Percentiles rank a stretch among this genome's conserved stretches.
Conservation (phyloP, 768 basidiomycete species). For the Collybiopsis luxurians region DNA sequence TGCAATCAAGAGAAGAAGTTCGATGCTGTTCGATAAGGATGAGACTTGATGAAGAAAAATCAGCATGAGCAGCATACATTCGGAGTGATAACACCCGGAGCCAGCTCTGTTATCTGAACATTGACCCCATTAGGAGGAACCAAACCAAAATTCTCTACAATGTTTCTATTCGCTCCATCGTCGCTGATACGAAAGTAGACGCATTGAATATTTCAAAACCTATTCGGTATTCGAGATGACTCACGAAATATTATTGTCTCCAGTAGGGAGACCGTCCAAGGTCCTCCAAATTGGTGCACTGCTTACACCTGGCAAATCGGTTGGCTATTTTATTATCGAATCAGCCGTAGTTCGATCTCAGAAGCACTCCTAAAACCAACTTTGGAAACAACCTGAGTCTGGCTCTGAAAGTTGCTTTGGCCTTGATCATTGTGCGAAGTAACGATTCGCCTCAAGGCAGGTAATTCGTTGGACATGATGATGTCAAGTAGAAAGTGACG, state of each 20-base stretch:
- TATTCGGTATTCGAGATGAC: neutral
- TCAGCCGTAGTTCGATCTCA: too few relatives aligned
- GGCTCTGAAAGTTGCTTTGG: slow-evolving; percentile 35
- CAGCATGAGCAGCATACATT: slow-evolving; percentile 34
- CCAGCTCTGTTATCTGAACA: slow-evolving; percentile 51
- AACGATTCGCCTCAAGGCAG: slow-evolving; percentile 47
- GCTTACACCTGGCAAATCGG: slow-evolving; percentile 29
- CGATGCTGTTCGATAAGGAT: slow-evolving; percentile 32
- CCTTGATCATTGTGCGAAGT: slow-evolving; percentile 46
- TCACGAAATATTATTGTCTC: slow-evolving; percentile 51
- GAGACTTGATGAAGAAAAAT: neutral
- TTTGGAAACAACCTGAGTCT: slow-evolving; percentile 21
- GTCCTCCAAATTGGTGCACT: slow-evolving; percentile 49
- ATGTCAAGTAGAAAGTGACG: neutral
- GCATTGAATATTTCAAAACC: neutral
- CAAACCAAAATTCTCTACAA: slow-evolving; percentile 40
- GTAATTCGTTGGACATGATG: slow-evolving; percentile 28
- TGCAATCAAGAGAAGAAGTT: slow-evolving; percentile 59
- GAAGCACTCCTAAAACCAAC: slow-evolving; percentile 13
- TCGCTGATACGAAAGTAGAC: slow-evolving; percentile 27
- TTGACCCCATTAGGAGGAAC: slow-evolving; percentile 44
- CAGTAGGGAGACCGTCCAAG: slow-evolving; percentile 43
- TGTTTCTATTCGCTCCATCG: slow-evolving; percentile 45
- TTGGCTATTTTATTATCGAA: neutral
- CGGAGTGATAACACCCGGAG: slow-evolving; percentile 45